A percentile compares a stretch with the other conserved stretches of the same genome.
phyloP scores from a whole-genome alignment of 2,329 filamentous ascomycete species.

The Fusarium sp. region DNA sequence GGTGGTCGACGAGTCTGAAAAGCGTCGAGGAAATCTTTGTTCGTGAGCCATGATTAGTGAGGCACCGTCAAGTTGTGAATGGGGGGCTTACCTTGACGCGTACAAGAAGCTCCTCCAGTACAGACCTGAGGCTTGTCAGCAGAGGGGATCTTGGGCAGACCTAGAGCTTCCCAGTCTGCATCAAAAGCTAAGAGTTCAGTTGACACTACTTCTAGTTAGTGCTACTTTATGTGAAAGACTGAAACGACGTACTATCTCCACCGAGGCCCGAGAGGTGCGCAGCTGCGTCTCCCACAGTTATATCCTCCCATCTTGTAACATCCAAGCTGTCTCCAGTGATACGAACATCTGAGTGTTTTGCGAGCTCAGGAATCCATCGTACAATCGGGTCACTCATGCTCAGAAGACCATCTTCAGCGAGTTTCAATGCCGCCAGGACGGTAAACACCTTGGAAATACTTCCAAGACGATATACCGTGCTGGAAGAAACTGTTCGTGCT shows the following conservation, averaged over 20 bases:
- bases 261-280: conserved; percentile 6
- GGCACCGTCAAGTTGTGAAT: no score
- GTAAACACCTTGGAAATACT: conserved; percentile 17
- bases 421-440: not conserved
- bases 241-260: not conserved
- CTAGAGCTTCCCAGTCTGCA: conserved; percentile 4
- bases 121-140: not conserved
- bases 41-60: not conserved
- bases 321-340: not conserved
- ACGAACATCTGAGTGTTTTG: no score
- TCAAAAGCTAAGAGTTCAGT: conserved; percentile 1
- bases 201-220: not conserved
- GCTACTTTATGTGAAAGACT: no score
- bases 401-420: not conserved
- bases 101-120: not conserved
- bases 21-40: not conserved
- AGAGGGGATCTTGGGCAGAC: not conserved
- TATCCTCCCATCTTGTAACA: not conserved
- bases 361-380: conserved; percentile 7
- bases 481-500: not conserved
- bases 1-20: conserved; percentile 7
- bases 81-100: not conserved
- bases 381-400: conserved; percentile 10
- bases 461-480: conserved; percentile 11
- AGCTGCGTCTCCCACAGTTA: not conserved